Evolutionary conservation across 257 asterid genomes (phyloP).

Genomic region (Solanum chilense): DNA sequence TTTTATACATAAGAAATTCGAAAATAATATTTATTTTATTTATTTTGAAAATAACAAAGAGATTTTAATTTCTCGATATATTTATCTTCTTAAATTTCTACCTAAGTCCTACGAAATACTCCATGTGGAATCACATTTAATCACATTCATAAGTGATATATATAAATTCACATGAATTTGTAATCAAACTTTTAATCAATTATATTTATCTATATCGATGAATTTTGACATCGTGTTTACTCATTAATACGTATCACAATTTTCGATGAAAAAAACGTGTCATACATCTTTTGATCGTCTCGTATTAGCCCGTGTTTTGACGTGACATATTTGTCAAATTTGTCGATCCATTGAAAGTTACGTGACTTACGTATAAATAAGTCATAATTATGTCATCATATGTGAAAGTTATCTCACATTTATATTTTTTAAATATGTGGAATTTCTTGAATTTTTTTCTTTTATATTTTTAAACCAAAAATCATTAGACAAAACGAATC

Average conservation of each 20-base stretch:
- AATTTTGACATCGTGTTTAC: not conserved
- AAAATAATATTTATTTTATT: no score
- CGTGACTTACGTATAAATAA: not conserved
- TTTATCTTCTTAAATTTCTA: not conserved
- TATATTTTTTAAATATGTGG: not conserved
- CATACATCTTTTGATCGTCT: not conserved
- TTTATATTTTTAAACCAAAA: not conserved
- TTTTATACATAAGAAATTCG: no score
- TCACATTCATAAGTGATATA: not conserved
- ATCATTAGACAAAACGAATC: not conserved
- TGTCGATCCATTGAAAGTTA: not conserved
- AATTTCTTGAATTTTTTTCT: not conserved
- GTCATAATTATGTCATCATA: not conserved
- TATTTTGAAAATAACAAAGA: no score
- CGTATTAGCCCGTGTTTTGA: not conserved
- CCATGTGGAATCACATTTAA: not conserved
- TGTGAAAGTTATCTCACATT: not conserved
- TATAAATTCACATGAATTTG: not conserved
- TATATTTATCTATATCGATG: not conserved
- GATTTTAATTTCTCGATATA: not conserved
- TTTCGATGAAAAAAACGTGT: accelerated
- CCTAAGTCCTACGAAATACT: not conserved
- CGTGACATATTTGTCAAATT: not conserved
- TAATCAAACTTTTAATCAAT: no score
- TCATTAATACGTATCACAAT: no score